Evolutionary conservation across 306 rosid genomes (phyloP).

Genomic region (Aeschynomene evenia): DNA sequence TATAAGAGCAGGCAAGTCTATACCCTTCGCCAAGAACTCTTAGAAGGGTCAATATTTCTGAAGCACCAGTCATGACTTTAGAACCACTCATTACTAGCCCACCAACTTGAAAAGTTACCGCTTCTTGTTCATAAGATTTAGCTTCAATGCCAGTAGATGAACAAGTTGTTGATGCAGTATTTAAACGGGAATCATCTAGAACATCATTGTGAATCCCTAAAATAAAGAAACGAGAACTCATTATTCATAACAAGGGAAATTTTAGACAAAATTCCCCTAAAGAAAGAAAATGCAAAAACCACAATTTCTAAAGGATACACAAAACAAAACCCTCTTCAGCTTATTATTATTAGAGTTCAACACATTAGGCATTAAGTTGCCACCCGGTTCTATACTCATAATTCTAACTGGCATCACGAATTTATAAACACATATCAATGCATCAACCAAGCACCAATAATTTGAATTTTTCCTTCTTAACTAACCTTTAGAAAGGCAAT

Average conservation of each 20-base stretch:
- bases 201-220: slow-evolving; percentile 69
- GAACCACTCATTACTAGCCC: slow-evolving; percentile 58
- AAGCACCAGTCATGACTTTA: slow-evolving; percentile 56
- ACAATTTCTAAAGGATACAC: not conserved
- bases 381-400: not conserved
- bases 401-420: slow-evolving; percentile 22
- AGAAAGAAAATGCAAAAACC: not conserved
- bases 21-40: slow-evolving; percentile 88
- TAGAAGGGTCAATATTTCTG: slow-evolving; percentile 77
- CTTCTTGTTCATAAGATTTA: slow-evolving; percentile 68
- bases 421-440: slow-evolving; percentile 15
- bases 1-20: slow-evolving; percentile 83
- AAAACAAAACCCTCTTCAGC: slow-evolving; percentile 17
- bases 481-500: slow-evolving; percentile 20
- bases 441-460: slow-evolving; percentile 8
- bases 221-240: slow-evolving; percentile 21
- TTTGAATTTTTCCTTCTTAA: slow-evolving; percentile 5
- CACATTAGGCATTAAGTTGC: slow-evolving; percentile 5
- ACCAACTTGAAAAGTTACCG: slow-evolving; percentile 39
- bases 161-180: slow-evolving; percentile 45
- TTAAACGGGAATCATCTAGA: slow-evolving; percentile 70
- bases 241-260: slow-evolving; percentile 18
- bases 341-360: slow-evolving; percentile 28
- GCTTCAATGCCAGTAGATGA: slow-evolving; percentile 53
- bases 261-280: not conserved